Base-by-base conservation (phyloP, 2,329 filamentous ascomycete species). In the Penicillium italicum region DNA sequence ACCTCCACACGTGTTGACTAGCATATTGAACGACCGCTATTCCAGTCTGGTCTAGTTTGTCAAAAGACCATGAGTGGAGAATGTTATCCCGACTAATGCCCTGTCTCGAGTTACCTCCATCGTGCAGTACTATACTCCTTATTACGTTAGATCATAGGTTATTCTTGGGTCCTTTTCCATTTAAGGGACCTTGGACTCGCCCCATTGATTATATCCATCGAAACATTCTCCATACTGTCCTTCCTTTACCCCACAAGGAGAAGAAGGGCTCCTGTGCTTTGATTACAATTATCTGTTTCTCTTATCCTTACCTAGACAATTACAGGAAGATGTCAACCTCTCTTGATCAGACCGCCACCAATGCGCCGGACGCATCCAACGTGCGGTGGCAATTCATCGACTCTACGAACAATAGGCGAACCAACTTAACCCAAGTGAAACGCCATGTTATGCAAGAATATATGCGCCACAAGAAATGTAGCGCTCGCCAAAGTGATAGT, bases 391-490 rank as follows among this genome's bases (percentile, higher is more conserved):
- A 74, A 55, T 76, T 76, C 51, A 75, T 76, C 50, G 73, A 76
- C 56, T 65, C 69, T 53, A 74, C 70, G 10, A 65, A 69, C 49
- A 69, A 72, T 42, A 69, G 66, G 48, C 65, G 71, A 22, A 64
- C 58, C 45, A 76, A 74, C 40, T 59, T 74, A 41, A 76, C 72
- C 1, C 70, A 69, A 56, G 74, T 76, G 36, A 75, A 75, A 48
- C 72, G 73, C 22, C 74, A 76, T 73, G 74, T 76, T 7, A 76
- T 76, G 74, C 71, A 75, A 56, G 72, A 76, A 48, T 74, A 70
- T 57, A 73, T 75, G 64, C 71, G 72, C 20, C 71, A 74, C 43
- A 75, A 74, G 51, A 65, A 65, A 48, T 50, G 62, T 2, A 36
- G 44, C 10, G 18, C 53, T 14, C 63, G 54, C 10, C 56, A 62